Percentiles rank a stretch among this genome's conserved stretches.
phyloP scores from a whole-genome alignment of 768 basidiomycete species.

The Lactarius indigo region DNA sequence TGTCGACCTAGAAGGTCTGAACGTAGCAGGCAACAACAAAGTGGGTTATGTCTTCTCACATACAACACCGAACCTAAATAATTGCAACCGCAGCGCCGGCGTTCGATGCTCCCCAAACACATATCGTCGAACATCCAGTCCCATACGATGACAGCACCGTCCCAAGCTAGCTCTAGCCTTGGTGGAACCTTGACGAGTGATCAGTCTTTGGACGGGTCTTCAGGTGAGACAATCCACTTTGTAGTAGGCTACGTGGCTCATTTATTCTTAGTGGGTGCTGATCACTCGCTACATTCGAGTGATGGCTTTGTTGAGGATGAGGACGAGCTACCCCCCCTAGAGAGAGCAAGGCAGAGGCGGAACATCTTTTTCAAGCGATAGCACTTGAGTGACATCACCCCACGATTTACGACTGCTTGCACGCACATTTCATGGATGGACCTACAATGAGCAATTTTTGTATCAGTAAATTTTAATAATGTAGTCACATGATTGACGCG shows the following conservation, averaged over 20 bases:
- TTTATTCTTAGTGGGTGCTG: conserved; percentile 10
- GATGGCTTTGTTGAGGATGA: conserved; percentile 37
- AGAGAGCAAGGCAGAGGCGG: conserved; percentile 56
- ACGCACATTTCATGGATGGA: conserved; percentile 9
- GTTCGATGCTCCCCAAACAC: conserved; percentile 67
- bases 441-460: conserved; percentile 12
- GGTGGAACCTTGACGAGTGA: conserved; percentile 17
- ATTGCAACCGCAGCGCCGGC: conserved; percentile 51
- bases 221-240: conserved; percentile 1
- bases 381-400: not conserved
- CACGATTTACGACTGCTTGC: conserved; percentile 4
- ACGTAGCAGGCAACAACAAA: conserved; percentile 61
- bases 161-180: conserved; percentile 10
- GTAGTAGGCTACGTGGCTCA: not conserved
- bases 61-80: conserved; percentile 1
- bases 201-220: conserved; percentile 24
- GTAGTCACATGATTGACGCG: conserved; percentile 13
- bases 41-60: conserved; percentile 35
- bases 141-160: not conserved
- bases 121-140: conserved; percentile 29
- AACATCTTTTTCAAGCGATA: conserved; percentile 32
- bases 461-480: conserved; percentile 7
- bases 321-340: conserved; percentile 63
- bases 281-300: conserved; percentile 17
- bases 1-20: conserved; percentile 55